Conservation (phyloP, 345 rosid genomes). For the Eucalyptus lansdowneana region DNA sequence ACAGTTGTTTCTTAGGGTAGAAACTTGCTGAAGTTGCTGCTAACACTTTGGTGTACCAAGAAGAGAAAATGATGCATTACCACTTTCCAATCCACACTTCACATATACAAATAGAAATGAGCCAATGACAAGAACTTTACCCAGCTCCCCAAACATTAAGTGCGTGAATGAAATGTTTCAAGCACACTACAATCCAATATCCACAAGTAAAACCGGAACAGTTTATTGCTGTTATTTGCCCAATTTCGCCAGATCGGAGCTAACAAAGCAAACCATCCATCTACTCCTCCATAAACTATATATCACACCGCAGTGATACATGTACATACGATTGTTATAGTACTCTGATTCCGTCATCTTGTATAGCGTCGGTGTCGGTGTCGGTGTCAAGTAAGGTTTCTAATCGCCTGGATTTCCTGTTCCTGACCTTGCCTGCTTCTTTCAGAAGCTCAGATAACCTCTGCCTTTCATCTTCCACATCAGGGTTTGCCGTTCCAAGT, state of each 20-base stretch:
- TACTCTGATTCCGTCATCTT: slow-evolving; percentile 16
- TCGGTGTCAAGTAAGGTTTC: slow-evolving; percentile 55
- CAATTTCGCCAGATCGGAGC: neutral
- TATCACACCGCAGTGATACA: slow-evolving; percentile 3
- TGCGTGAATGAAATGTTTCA: neutral
- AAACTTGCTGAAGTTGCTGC: neutral
- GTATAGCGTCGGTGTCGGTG: slow-evolving; percentile 7
- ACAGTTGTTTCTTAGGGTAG: neutral
- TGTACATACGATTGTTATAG: slow-evolving; percentile 1
- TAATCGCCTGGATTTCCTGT: slow-evolving; percentile 55
- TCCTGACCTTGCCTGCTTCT: slow-evolving; percentile 79
- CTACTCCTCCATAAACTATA: neutral
- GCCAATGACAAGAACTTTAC: neutral
- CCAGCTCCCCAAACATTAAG: neutral
- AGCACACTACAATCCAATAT: neutral
- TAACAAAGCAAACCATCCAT: neutral
- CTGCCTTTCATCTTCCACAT: slow-evolving; percentile 71
- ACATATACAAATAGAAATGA: neutral
- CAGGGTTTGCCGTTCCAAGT: slow-evolving; percentile 95
- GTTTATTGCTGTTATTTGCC: neutral
- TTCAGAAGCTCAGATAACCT: slow-evolving; percentile 67
- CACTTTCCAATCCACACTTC: neutral
- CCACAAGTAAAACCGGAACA: neutral
- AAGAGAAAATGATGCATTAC: neutral
- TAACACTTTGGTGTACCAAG: neutral